A percentile compares a stretch with the other conserved stretches of the same genome.
These are phyloP conservation scores for Pseudogymnoascus sp. DNA, from an alignment of 2,329 filamentous ascomycete genomes.

Conservation along the genomic window DNA sequence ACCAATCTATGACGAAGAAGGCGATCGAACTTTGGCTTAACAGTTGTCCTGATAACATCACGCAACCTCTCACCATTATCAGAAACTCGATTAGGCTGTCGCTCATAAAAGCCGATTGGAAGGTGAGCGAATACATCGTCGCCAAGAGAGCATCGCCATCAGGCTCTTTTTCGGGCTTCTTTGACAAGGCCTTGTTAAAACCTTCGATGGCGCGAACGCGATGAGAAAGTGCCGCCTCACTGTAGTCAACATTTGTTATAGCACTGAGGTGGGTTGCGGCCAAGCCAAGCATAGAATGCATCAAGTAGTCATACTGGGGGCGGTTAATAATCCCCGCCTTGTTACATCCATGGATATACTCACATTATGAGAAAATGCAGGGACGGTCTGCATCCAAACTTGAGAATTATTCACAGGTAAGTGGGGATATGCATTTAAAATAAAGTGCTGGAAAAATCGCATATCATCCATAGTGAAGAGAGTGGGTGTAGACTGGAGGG, in stretches of 20 bases:
- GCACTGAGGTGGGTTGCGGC: constrained; percentile 61
- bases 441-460: constrained; percentile 63
- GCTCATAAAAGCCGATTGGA: constrained; percentile 51
- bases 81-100: constrained; percentile 57
- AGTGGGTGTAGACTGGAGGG: constrained; percentile 42
- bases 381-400: constrained; percentile 62
- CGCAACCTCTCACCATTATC: constrained; percentile 53
- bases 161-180: constrained; percentile 38
- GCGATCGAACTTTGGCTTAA: constrained; percentile 43
- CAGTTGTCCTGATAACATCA: constrained; percentile 51
- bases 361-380: constrained; percentile 61
- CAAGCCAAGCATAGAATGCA: constrained; percentile 65
- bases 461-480: constrained; percentile 58
- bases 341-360: constrained; percentile 22
- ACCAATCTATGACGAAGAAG: constrained; percentile 42
- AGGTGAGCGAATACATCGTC: constrained; percentile 53
- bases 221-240: constrained; percentile 52
- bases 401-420: constrained; percentile 59
- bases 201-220: constrained; percentile 59
- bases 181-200: constrained; percentile 50
- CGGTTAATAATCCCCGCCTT: background rate
- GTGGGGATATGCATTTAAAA: constrained; percentile 56
- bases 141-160: constrained; percentile 55
- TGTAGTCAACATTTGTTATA: constrained; percentile 30
- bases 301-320: constrained; percentile 55